Percentiles rank a stretch among this genome's conserved stretches.
Conservation (phyloP, 2,329 filamentous ascomycete species). For the Fusarium nanum region DNA sequence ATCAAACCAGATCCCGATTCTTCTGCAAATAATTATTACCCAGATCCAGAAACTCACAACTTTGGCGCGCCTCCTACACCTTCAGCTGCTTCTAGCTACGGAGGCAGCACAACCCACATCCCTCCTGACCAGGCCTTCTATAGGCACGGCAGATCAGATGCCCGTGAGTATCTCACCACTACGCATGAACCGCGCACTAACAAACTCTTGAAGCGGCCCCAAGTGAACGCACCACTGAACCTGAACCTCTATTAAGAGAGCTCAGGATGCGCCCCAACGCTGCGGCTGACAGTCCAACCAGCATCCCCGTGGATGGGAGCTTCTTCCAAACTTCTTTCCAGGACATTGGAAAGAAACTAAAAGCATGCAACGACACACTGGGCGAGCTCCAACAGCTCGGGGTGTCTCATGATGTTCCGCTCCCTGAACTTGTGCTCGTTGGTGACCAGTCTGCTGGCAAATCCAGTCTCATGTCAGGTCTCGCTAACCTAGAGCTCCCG, state of each 20-base stretch:
- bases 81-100: slow-evolving; percentile 38
- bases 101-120: slow-evolving; percentile 25
- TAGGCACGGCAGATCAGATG: slow-evolving; percentile 52
- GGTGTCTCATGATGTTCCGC: slow-evolving; percentile 74
- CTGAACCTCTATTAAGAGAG: slow-evolving; percentile 54
- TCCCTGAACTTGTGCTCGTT: slow-evolving; percentile 85
- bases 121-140: slow-evolving; percentile 42
- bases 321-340: slow-evolving; percentile 59
- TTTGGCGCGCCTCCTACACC: slow-evolving; percentile 14
- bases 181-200: slow-evolving; percentile 14
- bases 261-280: slow-evolving; percentile 49
- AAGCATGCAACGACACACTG: slow-evolving; percentile 73
- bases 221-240: slow-evolving; percentile 52
- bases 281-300: slow-evolving; percentile 41
- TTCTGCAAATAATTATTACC: slow-evolving; percentile 14
- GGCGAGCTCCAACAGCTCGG: slow-evolving; percentile 77
- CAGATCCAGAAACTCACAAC: slow-evolving; percentile 29
- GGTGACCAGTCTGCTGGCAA: slow-evolving; percentile 90
- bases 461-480: slow-evolving; percentile 73
- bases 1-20: slow-evolving; percentile 48
- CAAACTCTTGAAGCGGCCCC: slow-evolving; percentile 50
- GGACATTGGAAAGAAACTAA: slow-evolving; percentile 71
- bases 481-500: slow-evolving; percentile 77
- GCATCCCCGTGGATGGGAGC: slow-evolving; percentile 49
- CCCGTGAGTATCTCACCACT: slow-evolving; percentile 49